Conservation (phyloP, 106 monocot genomes). For the Narthecium ossifragum region DNA sequence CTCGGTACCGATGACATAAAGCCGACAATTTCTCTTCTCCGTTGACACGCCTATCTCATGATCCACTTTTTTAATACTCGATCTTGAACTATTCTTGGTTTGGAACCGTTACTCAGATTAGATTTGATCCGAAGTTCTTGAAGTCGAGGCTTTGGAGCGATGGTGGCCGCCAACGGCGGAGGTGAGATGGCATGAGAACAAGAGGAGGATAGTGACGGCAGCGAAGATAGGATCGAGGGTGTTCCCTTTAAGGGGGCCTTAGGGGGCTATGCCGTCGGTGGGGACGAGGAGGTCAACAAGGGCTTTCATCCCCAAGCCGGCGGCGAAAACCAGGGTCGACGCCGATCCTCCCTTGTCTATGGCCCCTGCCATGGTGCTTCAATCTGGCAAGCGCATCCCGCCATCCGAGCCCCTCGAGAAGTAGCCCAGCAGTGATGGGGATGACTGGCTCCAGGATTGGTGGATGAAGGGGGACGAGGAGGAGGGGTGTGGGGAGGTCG, state of each 20-base stretch:
- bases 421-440: constrained; percentile 2
- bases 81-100: no score
- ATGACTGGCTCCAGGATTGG: constrained; percentile 21
- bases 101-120: neutral
- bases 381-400: constrained; percentile 41
- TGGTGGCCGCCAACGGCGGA: neutral
- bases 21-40: neutral
- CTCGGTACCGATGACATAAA: no score
- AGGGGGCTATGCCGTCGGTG: constrained; percentile 61
- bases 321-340: neutral
- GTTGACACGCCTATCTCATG: neutral
- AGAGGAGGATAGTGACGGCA: constrained; percentile 1
- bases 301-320: constrained; percentile 53
- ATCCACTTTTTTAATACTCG: neutral
- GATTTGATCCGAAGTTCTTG: neutral
- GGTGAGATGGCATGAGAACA: neutral
- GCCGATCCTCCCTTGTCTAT: no score
- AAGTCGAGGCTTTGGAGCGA: neutral
- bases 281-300: constrained; percentile 64
- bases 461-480: no score
- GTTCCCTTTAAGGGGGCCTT: constrained; percentile 27
- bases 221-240: constrained; percentile 37
- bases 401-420: constrained; percentile 9
- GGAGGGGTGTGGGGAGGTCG: no score
- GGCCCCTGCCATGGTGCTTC: constrained; percentile 15